Percentiles rank a stretch among this genome's conserved stretches.
Evolutionary conservation across 2,329 filamentous ascomycete species (phyloP).

Genomic region (Botrytis aclada): DNA sequence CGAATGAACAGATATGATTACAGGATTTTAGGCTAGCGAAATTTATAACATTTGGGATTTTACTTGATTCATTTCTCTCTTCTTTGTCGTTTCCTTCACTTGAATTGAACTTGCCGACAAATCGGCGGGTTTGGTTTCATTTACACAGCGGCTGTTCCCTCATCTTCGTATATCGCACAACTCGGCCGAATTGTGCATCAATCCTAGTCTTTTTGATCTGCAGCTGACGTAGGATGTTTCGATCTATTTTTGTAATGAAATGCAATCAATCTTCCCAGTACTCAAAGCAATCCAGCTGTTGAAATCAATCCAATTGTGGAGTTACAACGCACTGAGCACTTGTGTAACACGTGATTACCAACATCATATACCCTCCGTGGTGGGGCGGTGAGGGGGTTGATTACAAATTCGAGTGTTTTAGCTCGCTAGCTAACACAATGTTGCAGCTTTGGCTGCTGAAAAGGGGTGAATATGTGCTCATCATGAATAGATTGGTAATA

Average conservation of each 20-base stretch:
- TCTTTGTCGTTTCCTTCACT: background rate
- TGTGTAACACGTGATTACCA: constrained; percentile 12
- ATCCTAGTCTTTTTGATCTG: background rate
- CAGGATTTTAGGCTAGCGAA: background rate
- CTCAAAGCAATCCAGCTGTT: background rate
- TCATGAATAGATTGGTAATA: background rate
- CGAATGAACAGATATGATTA: background rate
- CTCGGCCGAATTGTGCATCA: background rate
- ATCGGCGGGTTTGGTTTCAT: background rate
- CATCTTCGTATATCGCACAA: background rate
- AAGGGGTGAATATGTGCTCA: background rate
- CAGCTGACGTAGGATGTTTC: background rate
- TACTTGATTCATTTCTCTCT: background rate
- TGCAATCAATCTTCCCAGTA: background rate
- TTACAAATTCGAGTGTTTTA: background rate
- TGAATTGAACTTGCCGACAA: background rate
- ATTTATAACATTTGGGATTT: background rate
- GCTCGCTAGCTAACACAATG: background rate
- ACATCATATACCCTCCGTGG: background rate
- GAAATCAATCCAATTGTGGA: background rate
- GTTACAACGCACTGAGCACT: background rate
- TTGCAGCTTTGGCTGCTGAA: background rate
- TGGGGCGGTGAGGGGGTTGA: background rate
- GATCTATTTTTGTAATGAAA: background rate
- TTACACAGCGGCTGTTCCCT: background rate